Evolutionary conservation across 371 early-diverging fungal species (phyloP).

Genomic region (Paraphysoderma sedebokerense): DNA sequence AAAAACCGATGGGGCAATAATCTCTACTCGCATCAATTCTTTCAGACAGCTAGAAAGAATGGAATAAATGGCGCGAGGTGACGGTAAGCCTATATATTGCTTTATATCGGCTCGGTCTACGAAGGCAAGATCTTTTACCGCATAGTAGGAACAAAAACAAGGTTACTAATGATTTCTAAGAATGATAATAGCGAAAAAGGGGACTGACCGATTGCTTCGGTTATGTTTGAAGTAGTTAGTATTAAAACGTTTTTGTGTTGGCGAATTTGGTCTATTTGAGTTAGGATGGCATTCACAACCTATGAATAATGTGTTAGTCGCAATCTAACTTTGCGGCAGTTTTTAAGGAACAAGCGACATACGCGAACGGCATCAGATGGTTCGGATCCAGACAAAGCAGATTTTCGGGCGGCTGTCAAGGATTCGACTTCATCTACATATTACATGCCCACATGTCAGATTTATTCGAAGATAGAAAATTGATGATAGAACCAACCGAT

Average conservation of each 20-base stretch:
- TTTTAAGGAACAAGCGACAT: neutral
- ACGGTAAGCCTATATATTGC: slow-evolving; percentile 27
- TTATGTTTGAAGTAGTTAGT: slow-evolving; percentile 43
- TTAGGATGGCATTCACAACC: slow-evolving; percentile 33
- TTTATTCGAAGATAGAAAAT: neutral
- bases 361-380: slow-evolving; percentile 41
- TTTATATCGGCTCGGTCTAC: slow-evolving; percentile 31
- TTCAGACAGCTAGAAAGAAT: slow-evolving; percentile 25
- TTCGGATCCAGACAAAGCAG: slow-evolving; percentile 32
- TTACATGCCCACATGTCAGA: too few species aligned
- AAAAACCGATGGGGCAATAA: slow-evolving; percentile 9
- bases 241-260: slow-evolving; percentile 29
- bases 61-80: slow-evolving; percentile 23
- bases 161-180: neutral
- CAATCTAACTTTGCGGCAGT: neutral
- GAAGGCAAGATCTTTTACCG: slow-evolving; percentile 23
- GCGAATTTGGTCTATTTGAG: slow-evolving; percentile 35
- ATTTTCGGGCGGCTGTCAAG: slow-evolving; percentile 35
- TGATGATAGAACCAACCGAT: slow-evolving; percentile 18
- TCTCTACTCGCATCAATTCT: slow-evolving; percentile 22
- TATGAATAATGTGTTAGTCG: too few species aligned
- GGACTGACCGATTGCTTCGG: slow-evolving; percentile 31
- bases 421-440: slow-evolving; percentile 43
- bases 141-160: neutral
- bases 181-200: neutral